Conservation (phyloP, 1,284 basidiomycete genomes). For the Sanghuangporus weigelae region DNA sequence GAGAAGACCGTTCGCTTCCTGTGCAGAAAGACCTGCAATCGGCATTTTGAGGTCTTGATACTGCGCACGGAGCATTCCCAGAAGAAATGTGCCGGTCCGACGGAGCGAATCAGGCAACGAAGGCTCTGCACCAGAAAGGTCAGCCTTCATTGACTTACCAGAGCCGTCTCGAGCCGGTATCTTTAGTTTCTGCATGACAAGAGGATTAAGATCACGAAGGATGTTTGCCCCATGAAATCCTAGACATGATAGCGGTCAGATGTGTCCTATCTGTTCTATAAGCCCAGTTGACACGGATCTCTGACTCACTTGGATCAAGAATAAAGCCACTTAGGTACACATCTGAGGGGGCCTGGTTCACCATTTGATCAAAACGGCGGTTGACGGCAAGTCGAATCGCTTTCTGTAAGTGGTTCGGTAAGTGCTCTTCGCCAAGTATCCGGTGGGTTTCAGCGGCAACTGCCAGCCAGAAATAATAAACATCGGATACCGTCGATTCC, state of each 20-base stretch:
- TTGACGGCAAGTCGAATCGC: background rate
- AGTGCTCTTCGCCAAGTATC: background rate
- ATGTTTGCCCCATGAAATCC: background rate
- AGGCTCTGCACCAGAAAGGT: background rate
- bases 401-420: background rate
- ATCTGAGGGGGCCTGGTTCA: background rate
- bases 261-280: background rate
- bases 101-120: background rate
- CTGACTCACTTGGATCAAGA: background rate
- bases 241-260: background rate
- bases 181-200: background rate
- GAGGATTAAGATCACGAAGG: background rate
- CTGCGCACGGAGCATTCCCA: background rate
- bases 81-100: background rate
- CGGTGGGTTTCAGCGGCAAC: background rate
- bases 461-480: background rate
- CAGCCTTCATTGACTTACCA: background rate
- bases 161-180: background rate
- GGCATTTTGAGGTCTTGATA: background rate
- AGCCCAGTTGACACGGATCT: background rate
- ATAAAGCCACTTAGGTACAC: background rate
- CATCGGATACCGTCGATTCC: background rate
- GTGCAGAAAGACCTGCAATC: background rate
- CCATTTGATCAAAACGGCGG: background rate
- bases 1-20: background rate